These are phyloP conservation scores for Clausena lansium DNA, from an alignment of 345 rosid species.

Conservation along the genomic window DNA sequence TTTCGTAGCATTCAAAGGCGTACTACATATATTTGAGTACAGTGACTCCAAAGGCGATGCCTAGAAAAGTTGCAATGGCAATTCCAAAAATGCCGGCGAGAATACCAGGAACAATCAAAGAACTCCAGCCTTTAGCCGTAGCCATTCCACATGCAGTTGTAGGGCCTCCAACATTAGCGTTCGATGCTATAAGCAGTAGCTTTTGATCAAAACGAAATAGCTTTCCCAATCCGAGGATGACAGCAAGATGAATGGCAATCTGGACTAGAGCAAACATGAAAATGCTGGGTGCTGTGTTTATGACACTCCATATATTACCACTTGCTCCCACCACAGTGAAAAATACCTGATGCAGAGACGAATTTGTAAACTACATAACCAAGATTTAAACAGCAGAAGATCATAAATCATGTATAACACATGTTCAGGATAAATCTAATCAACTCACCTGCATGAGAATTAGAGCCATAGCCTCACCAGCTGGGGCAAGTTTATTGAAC, in stretches of 20 bases:
- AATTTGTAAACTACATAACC: not conserved
- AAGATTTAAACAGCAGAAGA: not conserved
- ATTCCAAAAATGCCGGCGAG: conserved; percentile 80
- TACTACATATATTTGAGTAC: conserved; percentile 51
- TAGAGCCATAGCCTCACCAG: conserved; percentile 89
- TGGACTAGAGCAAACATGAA: conserved; percentile 79
- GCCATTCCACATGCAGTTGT: conserved; percentile 96
- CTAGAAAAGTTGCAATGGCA: conserved; percentile 76
- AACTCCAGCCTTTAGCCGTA: conserved; percentile 79
- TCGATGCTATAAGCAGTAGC: conserved; percentile 79
- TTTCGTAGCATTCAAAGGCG: too few relatives aligned
- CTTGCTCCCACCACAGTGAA: conserved; percentile 87
- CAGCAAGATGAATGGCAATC: conserved; percentile 64
- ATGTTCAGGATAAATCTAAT: not conserved
- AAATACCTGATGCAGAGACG: conserved; percentile 48
- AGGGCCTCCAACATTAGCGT: conserved; percentile 92
- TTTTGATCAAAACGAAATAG: conserved; percentile 60
- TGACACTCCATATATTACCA: conserved; percentile 79
- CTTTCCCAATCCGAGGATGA: conserved; percentile 79
- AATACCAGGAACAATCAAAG: conserved; percentile 66
- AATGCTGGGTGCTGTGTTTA: conserved; percentile 81
- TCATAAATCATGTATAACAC: not conserved
- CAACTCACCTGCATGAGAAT: conserved; percentile 82
- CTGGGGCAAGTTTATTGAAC: conserved; percentile 69
- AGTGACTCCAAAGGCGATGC: conserved; percentile 51